Conservation (phyloP, 305 asterid genomes). For the Andrographis paniculata region DNA sequence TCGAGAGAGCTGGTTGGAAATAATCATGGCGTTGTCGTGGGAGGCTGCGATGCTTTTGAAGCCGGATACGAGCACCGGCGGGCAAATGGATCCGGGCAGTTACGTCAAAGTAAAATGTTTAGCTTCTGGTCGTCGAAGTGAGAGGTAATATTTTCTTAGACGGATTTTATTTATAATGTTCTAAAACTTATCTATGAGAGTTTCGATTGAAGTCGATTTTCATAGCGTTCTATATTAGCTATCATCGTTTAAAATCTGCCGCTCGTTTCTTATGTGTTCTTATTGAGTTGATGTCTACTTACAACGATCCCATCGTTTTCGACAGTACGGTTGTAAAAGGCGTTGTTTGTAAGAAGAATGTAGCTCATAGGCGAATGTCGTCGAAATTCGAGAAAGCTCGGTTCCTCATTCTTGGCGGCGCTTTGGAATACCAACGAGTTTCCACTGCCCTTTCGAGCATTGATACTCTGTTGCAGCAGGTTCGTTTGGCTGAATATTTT, state of each 20-base stretch:
- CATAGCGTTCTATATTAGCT: no score
- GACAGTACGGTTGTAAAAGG: constrained; percentile 78
- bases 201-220: no score
- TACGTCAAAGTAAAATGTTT: constrained; percentile 92
- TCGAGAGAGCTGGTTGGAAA: constrained; percentile 88
- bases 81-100: constrained; percentile 97
- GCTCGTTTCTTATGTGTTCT: not conserved
- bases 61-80: constrained; percentile 90
- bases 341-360: constrained; percentile 89
- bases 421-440: constrained; percentile 94
- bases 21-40: constrained; percentile 84
- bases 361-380: constrained; percentile 94
- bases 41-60: constrained; percentile 87
- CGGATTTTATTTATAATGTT: constrained; percentile 10
- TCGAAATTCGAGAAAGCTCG: constrained; percentile 88
- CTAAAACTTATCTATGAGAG: no score
- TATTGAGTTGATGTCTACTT: constrained; percentile 3
- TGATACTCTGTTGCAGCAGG: constrained; percentile 96
- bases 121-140: constrained; percentile 79
- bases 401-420: constrained; percentile 86
- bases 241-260: no score
- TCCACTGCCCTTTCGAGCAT: constrained; percentile 87
- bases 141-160: constrained; percentile 45
- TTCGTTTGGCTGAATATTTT: constrained; percentile 12
- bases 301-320: constrained; percentile 20